Evolutionary conservation across 106 monocot genomes (phyloP).

Genomic region (Allium sativum): DNA sequence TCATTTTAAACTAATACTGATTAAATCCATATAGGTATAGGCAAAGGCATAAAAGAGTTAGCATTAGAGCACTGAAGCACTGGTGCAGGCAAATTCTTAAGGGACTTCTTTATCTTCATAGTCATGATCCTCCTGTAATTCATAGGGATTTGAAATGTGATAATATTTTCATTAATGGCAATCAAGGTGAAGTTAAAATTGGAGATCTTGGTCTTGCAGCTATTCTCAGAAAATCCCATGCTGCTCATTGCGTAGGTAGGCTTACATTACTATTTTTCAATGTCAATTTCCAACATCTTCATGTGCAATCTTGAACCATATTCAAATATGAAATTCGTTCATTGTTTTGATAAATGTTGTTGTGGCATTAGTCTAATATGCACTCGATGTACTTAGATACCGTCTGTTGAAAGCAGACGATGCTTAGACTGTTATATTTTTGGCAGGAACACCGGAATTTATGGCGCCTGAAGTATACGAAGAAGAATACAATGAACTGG

Average conservation of each 20-base stretch:
- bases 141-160: constrained; percentile 97
- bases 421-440: neutral
- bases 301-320: too few species aligned
- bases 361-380: too few species aligned
- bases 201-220: constrained; percentile 96
- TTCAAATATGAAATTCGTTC: too few species aligned
- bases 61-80: constrained; percentile 82
- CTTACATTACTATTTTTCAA: neutral
- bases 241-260: constrained; percentile 79
- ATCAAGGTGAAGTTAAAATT: constrained; percentile 94
- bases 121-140: constrained; percentile 88
- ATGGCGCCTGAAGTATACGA: constrained; percentile 97
- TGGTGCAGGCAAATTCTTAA: constrained; percentile 94
- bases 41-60: constrained; percentile 70
- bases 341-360: too few species aligned
- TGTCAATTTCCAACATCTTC: too few species aligned
- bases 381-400: too few species aligned
- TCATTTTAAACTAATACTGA: neutral
- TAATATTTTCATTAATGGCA: constrained; percentile 98
- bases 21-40: constrained; percentile 45
- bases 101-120: constrained; percentile 79
- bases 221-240: constrained; percentile 79
- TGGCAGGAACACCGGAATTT: constrained; percentile 82
- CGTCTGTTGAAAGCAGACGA: too few species aligned
- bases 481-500: constrained; percentile 91